Conservation (phyloP, 768 basidiomycete genomes). For the Amanita pallidorosea region DNA sequence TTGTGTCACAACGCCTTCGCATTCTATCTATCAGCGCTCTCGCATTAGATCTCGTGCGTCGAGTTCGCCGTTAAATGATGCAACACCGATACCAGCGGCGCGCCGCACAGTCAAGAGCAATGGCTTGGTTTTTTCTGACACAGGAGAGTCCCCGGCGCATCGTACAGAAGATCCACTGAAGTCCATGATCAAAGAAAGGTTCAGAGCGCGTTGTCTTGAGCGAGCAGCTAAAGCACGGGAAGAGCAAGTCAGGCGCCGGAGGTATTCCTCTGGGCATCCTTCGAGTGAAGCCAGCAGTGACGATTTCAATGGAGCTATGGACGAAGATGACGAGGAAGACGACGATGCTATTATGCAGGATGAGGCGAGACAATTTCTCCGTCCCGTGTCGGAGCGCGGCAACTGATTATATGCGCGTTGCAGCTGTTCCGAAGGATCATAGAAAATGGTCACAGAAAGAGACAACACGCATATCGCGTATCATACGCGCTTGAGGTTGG, state of each 20-base stretch:
- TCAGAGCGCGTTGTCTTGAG: constrained; percentile 53
- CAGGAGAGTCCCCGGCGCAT: background rate
- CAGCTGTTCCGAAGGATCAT: constrained; percentile 64
- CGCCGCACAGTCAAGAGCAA: constrained; percentile 1
- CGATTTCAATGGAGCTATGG: constrained; percentile 30
- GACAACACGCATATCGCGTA: constrained; percentile 42
- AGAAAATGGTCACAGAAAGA: constrained; percentile 37
- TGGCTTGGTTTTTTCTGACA: background rate
- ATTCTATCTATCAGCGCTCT: background rate
- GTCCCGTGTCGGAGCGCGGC: background rate
- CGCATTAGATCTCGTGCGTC: background rate
- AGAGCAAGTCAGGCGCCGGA: constrained; percentile 30
- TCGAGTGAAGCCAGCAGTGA: constrained; percentile 38
- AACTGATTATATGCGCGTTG: constrained; percentile 1
- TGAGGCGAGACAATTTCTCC: constrained; percentile 31
- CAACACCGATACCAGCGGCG: background rate
- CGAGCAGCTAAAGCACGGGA: constrained; percentile 47
- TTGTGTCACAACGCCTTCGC: background rate
- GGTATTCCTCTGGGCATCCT: constrained; percentile 12
- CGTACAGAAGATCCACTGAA: constrained; percentile 36
- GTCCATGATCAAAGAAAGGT: constrained; percentile 44
- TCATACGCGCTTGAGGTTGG: constrained; percentile 64
- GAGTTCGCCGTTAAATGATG: background rate
- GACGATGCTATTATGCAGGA: constrained; percentile 53
- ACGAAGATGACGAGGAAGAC: constrained; percentile 47